phyloP scores from a whole-genome alignment of 2,329 filamentous ascomycete genomes.

The Fusarium metavorans region DNA sequence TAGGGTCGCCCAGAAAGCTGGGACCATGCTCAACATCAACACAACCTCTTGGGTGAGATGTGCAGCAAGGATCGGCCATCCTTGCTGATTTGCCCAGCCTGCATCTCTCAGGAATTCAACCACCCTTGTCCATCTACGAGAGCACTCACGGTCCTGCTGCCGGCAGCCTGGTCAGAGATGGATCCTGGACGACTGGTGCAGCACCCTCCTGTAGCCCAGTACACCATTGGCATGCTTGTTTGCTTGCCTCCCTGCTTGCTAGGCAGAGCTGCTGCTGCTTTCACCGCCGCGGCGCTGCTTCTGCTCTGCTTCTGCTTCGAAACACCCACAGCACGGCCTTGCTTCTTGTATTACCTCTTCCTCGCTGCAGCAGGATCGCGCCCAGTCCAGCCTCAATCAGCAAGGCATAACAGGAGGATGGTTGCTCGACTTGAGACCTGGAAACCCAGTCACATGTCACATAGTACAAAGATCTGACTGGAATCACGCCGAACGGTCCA shows the following conservation, averaged over 20 bases:
- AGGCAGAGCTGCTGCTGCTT: slow-evolving; percentile 17
- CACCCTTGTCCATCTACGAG: slow-evolving; percentile 10
- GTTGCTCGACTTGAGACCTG: slow-evolving; percentile 44
- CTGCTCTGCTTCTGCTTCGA: slow-evolving; percentile 12
- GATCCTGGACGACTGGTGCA: slow-evolving; percentile 21
- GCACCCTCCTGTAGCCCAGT: slow-evolving; percentile 31
- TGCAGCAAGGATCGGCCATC: slow-evolving; percentile 26
- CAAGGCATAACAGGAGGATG: slow-evolving; percentile 14
- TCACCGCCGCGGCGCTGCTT: slow-evolving; percentile 8
- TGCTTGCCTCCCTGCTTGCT: slow-evolving; percentile 15
- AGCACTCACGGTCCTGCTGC: slow-evolving; percentile 10
- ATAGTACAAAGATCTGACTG: slow-evolving; percentile 60
- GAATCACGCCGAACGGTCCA: slow-evolving; percentile 39
- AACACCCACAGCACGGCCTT: slow-evolving; percentile 16
- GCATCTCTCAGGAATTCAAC: slow-evolving; percentile 25
- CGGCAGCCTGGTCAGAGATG: slow-evolving; percentile 30
- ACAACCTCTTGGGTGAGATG: slow-evolving; percentile 10
- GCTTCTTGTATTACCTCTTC: slow-evolving; percentile 30
- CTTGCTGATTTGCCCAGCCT: slow-evolving; percentile 28
- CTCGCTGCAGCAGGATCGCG: slow-evolving; percentile 25
- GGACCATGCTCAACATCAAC: slow-evolving; percentile 9
- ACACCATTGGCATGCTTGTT: slow-evolving; percentile 27
- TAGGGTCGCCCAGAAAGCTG: slow-evolving; percentile 31
- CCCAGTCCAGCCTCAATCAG: slow-evolving; percentile 28
- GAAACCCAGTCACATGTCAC: slow-evolving; percentile 62